phyloP scores from a whole-genome alignment of 768 basidiomycete species.

The Jaapia argillacea region DNA sequence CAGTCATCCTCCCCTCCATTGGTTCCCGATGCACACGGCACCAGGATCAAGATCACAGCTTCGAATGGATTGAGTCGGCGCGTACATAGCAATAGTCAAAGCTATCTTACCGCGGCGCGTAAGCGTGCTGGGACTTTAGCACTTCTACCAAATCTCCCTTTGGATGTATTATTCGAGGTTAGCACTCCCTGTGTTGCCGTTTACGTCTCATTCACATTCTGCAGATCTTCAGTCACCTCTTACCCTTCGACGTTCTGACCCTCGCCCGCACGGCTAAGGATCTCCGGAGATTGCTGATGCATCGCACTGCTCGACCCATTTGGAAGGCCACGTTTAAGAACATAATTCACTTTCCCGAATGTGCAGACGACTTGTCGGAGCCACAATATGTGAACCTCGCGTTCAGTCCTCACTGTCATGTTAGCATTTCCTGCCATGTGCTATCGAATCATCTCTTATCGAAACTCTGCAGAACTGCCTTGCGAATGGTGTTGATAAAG shows the following conservation, averaged over 20 bases:
- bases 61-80: too few species aligned
- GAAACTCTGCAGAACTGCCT: not conserved
- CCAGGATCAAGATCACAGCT: too few species aligned
- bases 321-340: slow-evolving; percentile 27
- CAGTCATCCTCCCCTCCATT: too few species aligned
- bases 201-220: not conserved
- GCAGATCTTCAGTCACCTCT: slow-evolving; percentile 27
- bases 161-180: not conserved
- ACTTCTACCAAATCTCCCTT: not conserved
- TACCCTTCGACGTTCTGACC: slow-evolving; percentile 31
- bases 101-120: too few species aligned
- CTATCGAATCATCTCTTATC: not conserved
- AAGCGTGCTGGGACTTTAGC: slow-evolving; percentile 1
- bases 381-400: slow-evolving; percentile 26
- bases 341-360: slow-evolving; percentile 11
- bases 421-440: slow-evolving; percentile 5
- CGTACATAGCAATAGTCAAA: too few species aligned
- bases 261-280: slow-evolving; percentile 26
- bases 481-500: not conserved
- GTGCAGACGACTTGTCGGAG: slow-evolving; percentile 21
- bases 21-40: too few species aligned
- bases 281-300: slow-evolving; percentile 23
- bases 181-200: not conserved
- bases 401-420: slow-evolving; percentile 24
- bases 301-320: slow-evolving; percentile 11